Conservation (phyloP, 2,329 filamentous ascomycete species). For the Cercospora beticola region DNA sequence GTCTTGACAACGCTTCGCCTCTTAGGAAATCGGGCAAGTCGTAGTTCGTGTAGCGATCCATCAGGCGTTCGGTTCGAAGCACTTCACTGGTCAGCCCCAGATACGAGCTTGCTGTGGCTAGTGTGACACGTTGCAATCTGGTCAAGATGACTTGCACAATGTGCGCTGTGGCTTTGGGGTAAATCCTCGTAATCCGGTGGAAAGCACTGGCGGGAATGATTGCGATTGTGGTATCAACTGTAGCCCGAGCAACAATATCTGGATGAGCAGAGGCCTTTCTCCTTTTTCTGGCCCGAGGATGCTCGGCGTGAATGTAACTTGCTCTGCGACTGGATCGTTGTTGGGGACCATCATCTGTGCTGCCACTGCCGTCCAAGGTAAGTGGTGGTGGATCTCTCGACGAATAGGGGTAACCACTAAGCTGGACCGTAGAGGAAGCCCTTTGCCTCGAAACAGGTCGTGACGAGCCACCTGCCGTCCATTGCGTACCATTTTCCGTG, state of each 20-base stretch:
- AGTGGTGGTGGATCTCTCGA: conserved; percentile 36
- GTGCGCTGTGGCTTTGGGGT: conserved; percentile 93
- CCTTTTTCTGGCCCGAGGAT: conserved; percentile 25
- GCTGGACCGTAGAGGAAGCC: conserved; percentile 21
- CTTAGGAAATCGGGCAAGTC: conserved; percentile 89
- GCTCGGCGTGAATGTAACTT: conserved; percentile 28
- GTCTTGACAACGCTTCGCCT: conserved; percentile 73
- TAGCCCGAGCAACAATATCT: conserved; percentile 93
- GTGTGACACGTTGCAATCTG: conserved; percentile 86
- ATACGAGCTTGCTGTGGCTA: conserved; percentile 92
- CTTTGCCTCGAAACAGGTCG: conserved; percentile 32
- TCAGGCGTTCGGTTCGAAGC: conserved; percentile 84
- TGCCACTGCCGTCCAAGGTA: conserved; percentile 29
- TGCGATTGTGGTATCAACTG: conserved; percentile 94
- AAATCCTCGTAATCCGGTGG: conserved; percentile 84
- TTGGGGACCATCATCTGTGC: conserved; percentile 29
- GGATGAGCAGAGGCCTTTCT: conserved; percentile 78
- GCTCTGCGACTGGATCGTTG: conserved; percentile 28
- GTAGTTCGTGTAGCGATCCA: conserved; percentile 88
- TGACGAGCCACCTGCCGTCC: conserved; percentile 23
- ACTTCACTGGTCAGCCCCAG: conserved; percentile 90
- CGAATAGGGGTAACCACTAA: conserved; percentile 12
- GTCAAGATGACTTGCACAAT: conserved; percentile 98
- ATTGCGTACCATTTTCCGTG: conserved; percentile 28
- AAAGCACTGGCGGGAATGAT: conserved; percentile 98